phyloP scores from a whole-genome alignment of 331 rosid genomes.

The Spiraea crenata region DNA sequence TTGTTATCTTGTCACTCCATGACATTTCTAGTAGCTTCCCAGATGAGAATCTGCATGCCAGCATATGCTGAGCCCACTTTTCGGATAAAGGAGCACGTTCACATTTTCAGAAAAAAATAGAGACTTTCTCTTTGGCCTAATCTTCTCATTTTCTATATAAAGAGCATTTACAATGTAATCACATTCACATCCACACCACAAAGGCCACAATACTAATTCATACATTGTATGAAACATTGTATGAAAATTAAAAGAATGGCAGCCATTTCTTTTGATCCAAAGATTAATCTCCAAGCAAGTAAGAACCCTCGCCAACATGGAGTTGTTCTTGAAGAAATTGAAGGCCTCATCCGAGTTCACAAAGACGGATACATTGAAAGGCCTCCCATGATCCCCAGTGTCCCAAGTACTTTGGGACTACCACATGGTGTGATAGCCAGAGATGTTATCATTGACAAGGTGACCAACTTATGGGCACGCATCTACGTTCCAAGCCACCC shows the following conservation, averaged over 20 bases:
- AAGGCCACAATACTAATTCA: slow-evolving; percentile 21
- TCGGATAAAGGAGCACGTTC: slow-evolving; percentile 18
- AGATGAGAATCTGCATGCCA: slow-evolving; percentile 10
- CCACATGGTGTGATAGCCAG: slow-evolving; percentile 44
- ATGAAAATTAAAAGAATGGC: slow-evolving; percentile 47
- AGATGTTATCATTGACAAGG: slow-evolving; percentile 59
- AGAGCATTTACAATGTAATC: slow-evolving; percentile 20
- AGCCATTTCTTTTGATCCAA: slow-evolving; percentile 49
- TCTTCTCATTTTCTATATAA: slow-evolving; percentile 46
- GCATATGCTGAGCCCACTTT: slow-evolving; percentile 32
- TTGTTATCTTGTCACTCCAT: slow-evolving; percentile 4
- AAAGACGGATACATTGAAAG: slow-evolving; percentile 70
- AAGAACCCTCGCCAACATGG: slow-evolving; percentile 42
- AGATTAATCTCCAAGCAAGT: slow-evolving; percentile 34
- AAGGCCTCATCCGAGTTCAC: slow-evolving; percentile 69
- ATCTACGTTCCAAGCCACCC: slow-evolving; percentile 44
- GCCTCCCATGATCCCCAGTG: slow-evolving; percentile 54
- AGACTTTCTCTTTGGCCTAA: slow-evolving; percentile 23
- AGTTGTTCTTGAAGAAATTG: slow-evolving; percentile 53
- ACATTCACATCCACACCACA: slow-evolving; percentile 28
- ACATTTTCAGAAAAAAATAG: slow-evolving; percentile 21
- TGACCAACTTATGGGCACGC: slow-evolving; percentile 64
- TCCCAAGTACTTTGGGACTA: slow-evolving; percentile 44
- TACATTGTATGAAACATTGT: slow-evolving; percentile 6
- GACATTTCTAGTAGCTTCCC: not conserved